Conservation (phyloP, 148 eudicot species). For the Agrostemma githago region DNA sequence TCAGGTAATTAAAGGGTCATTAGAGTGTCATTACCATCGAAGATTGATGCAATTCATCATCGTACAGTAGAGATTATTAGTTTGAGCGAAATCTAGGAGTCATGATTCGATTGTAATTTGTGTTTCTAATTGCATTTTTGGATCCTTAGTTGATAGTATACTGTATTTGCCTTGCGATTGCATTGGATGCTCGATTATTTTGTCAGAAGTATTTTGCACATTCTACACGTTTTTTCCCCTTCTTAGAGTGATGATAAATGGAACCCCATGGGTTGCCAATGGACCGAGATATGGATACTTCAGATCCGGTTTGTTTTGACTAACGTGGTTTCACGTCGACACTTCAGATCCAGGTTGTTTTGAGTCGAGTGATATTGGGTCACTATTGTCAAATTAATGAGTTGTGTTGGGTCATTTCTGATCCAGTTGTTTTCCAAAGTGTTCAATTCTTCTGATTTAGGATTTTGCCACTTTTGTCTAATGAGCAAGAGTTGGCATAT, state of each 20-base stretch:
- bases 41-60: not conserved
- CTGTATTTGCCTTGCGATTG: not conserved
- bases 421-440: not conserved
- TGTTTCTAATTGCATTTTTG: not conserved
- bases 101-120: not conserved
- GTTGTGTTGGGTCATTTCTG: not conserved
- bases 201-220: not conserved
- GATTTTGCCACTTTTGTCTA: not conserved
- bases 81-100: not conserved
- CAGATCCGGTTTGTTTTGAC: no score
- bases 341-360: not conserved
- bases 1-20: constrained; percentile 22
- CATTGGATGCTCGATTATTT: not conserved
- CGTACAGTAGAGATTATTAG: not conserved
- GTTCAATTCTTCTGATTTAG: not conserved
- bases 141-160: not conserved
- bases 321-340: no score
- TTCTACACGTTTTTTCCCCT: not conserved
- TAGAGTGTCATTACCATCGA: no score
- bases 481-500: not conserved
- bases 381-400: not conserved
- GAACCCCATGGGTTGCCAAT: not conserved
- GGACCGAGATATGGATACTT: no score
- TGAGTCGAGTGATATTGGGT: not conserved
- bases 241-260: not conserved